A percentile compares a stretch with the other conserved stretches of the same genome.
Evolutionary conservation across 2,329 filamentous ascomycete species (phyloP).

Genomic region (Thermothelomyces thermophilus): DNA sequence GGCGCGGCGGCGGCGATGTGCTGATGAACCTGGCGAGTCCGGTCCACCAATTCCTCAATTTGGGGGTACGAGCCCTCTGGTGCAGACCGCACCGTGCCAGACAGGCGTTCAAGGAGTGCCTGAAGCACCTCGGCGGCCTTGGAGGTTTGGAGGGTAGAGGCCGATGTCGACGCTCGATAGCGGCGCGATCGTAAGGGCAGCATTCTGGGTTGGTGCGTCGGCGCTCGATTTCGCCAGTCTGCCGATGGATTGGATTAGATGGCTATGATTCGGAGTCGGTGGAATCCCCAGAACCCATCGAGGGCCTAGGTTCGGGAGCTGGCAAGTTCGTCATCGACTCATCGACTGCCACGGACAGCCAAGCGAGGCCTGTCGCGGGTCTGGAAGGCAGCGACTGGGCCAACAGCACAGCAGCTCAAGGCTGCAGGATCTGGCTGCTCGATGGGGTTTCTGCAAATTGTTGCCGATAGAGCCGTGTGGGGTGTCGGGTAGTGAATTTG

Average conservation of each 20-base stretch:
- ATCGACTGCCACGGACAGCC: conserved; percentile 1
- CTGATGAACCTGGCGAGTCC: conserved; percentile 61
- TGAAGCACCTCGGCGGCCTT: conserved; percentile 56
- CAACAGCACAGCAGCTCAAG: conserved; percentile 14
- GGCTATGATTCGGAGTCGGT: not conserved
- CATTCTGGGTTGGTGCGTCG: conserved; percentile 25
- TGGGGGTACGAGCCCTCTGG: conserved; percentile 41
- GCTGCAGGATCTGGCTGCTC: not conserved
- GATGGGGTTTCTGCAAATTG: not conserved
- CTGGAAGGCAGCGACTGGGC: conserved; percentile 13
- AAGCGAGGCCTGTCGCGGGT: not conserved
- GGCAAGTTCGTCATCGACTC: conserved; percentile 24
- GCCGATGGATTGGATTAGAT: not conserved
- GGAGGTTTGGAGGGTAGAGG: conserved; percentile 50
- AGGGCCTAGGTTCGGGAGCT: conserved; percentile 28
- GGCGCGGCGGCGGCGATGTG: conserved; percentile 44
- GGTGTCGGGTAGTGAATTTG: no score
- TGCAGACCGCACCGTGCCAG: conserved; percentile 30
- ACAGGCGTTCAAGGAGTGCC: conserved; percentile 44
- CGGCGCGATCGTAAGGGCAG: conserved; percentile 50
- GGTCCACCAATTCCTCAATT: conserved; percentile 43
- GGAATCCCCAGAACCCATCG: conserved; percentile 29
- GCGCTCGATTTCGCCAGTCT: conserved; percentile 13
- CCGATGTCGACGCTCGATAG: conserved; percentile 58
- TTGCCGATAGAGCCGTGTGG: no score